These are phyloP conservation scores for Yamadazyma tumulicola DNA, from an alignment of 805 yeast genomes.

Conservation along the genomic window DNA sequence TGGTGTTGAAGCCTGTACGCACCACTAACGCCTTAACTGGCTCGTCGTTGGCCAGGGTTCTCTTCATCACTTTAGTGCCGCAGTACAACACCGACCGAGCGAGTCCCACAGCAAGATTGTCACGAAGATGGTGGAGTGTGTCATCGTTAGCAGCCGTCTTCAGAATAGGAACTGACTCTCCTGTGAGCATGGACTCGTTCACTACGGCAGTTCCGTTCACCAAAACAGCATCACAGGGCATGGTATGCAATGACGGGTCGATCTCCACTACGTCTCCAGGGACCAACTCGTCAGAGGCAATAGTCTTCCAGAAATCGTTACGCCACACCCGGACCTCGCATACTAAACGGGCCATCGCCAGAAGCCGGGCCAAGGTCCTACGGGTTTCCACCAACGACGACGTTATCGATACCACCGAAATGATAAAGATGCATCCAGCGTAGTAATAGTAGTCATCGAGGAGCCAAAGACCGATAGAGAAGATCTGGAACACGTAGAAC, in stretches of 20 bases:
- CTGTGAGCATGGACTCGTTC: constrained; percentile 97
- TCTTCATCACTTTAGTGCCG: constrained; percentile 87
- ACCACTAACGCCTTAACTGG: constrained; percentile 86
- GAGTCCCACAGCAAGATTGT: constrained; percentile 60
- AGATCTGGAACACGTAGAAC: constrained; percentile 90
- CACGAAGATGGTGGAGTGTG: constrained; percentile 53
- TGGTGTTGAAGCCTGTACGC: constrained; percentile 90
- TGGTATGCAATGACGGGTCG: constrained; percentile 67
- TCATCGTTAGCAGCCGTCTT: constrained; percentile 67
- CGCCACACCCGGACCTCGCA: constrained; percentile 87
- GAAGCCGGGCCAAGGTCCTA: constrained; percentile 64
- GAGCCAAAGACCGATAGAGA: constrained; percentile 88
- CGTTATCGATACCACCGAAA: constrained; percentile 74
- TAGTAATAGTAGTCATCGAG: constrained; percentile 91
- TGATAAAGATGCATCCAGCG: constrained; percentile 86
- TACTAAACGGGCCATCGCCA: constrained; percentile 68
- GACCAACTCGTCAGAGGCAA: constrained; percentile 72
- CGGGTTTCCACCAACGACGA: constrained; percentile 87
- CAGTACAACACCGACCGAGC: constrained; percentile 76
- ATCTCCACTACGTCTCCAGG: constrained; percentile 96
- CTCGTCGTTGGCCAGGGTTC: constrained; percentile 66
- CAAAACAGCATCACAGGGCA: constrained; percentile 89
- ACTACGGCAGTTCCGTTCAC: constrained; percentile 91
- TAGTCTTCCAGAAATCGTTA: constrained; percentile 88
- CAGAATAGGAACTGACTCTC: constrained; percentile 96